Evolutionary conservation across 2,329 filamentous ascomycete species (phyloP).

Genomic region (Fusarium nelsonii): DNA sequence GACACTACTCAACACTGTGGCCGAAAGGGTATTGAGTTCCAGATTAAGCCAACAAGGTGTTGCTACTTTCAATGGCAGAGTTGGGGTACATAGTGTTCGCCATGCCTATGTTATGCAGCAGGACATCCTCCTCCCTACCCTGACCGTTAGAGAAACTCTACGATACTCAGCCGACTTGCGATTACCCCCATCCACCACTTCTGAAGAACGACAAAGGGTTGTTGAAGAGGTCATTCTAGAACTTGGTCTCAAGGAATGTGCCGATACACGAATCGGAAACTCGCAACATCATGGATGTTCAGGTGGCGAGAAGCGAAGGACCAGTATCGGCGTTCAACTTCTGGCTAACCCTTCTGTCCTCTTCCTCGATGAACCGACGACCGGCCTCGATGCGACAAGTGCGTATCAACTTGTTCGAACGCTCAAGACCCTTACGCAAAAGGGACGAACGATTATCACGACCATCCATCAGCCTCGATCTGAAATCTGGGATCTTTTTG

Average conservation of each 20-base stretch:
- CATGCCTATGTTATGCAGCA: constrained; percentile 82
- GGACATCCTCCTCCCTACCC: constrained; percentile 77
- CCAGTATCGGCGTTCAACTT: constrained; percentile 82
- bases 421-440: constrained; percentile 74
- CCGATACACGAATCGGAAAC: constrained; percentile 79
- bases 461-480: constrained; percentile 84
- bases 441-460: constrained; percentile 77
- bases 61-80: constrained; percentile 71
- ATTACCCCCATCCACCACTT: constrained; percentile 71
- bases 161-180: constrained; percentile 79
- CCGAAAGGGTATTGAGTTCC: constrained; percentile 73
- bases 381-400: constrained; percentile 80
- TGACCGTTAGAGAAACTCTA: constrained; percentile 82
- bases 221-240: constrained; percentile 84
- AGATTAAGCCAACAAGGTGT: constrained; percentile 65
- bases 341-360: constrained; percentile 83
- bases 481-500: constrained; percentile 83
- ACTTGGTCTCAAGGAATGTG: constrained; percentile 81
- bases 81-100: constrained; percentile 66
- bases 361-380: constrained; percentile 84
- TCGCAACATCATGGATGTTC: constrained; percentile 80
- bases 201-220: constrained; percentile 69
- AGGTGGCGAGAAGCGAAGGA: constrained; percentile 81
- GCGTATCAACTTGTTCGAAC: constrained; percentile 80
- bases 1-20: constrained; percentile 77